Evolutionary conservation across 345 rosid genomes (phyloP), one percentile per base, ranked within the genome.

Genomic region (Salix purpurea): DNA sequence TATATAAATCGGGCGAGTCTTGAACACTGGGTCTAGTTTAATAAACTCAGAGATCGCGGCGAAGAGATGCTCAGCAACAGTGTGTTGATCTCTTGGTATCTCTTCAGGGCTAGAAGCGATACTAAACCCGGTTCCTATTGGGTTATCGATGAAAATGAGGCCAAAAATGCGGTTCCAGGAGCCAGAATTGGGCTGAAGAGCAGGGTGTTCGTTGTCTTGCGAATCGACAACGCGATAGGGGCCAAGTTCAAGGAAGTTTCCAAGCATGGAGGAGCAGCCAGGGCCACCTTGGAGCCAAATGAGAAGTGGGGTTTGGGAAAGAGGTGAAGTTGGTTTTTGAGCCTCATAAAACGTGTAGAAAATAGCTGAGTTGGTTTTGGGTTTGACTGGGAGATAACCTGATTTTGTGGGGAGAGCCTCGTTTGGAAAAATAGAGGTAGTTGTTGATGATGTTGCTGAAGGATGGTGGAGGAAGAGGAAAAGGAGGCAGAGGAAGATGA

Each of bases 261-360:
- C 98, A 16, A 73, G 80, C 98, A 94, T 92, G 84, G 97, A 92
- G 76, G 97, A 94, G 84, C 98, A 94, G 37, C 97, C 97, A 61
- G 97, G 98, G 32, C 97, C 97, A 48, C 97, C 98, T 80, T 91
- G 96, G 64, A 92, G 97, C 97, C 97, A 94, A 56, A 92, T 81
- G 37, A 94, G 83, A 61, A 92, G 87, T 0, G 96, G 98, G 78
- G 91, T 89, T 77, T 87, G 76, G 39, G 87, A 34, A 46, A 82
- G 87, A 23, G 88, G 77, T 16, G 83, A 68, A 15, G 71, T 80
- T 62, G 89, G 81, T 62, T 78, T 76, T 69, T 90, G 94, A 30
- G 97, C 92, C 86, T 94, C 97, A 72, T 94, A 92, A 83, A 80
- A 94, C 62, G 92, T 28, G 83, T 89, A 92, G 86, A 88, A 94